A percentile compares a stretch with the other conserved stretches of the same genome.
Evolutionary conservation across 148 eudicot species (phyloP).

Genomic region (Fagopyrum homotropicum): DNA sequence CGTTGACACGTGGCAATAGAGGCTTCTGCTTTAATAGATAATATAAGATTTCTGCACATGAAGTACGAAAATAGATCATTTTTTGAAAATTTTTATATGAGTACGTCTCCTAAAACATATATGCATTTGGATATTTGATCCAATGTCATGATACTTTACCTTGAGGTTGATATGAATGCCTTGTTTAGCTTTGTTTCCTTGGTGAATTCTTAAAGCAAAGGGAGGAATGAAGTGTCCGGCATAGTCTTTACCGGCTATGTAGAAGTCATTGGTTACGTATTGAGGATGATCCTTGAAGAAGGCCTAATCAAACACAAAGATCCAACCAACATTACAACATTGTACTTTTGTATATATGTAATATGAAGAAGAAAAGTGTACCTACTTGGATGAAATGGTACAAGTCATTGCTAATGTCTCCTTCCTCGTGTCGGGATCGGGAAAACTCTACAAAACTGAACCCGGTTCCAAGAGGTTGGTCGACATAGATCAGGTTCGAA

Average conservation of each 20-base stretch:
- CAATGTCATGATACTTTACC: constrained; percentile 22
- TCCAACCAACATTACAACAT: not conserved
- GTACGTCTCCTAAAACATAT: too few relatives aligned
- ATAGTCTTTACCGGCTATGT: constrained; percentile 89
- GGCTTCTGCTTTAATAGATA: too few relatives aligned
- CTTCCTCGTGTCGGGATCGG: constrained; percentile 46
- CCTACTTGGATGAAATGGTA: constrained; percentile 81
- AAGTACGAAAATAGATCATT: too few relatives aligned
- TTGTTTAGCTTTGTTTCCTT: constrained; percentile 63
- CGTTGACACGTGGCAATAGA: too few relatives aligned
- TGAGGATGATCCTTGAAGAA: constrained; percentile 77
- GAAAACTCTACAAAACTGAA: constrained; percentile 46
- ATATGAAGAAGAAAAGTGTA: not conserved
- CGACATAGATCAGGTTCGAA: constrained; percentile 73
- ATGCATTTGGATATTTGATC: too few relatives aligned
- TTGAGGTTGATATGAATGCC: constrained; percentile 80
- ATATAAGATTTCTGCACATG: too few relatives aligned
- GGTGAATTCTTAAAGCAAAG: constrained; percentile 78
- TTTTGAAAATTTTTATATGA: too few relatives aligned
- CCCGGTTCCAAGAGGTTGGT: constrained; percentile 88
- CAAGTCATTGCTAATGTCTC: constrained; percentile 57
- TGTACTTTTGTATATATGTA: not conserved
- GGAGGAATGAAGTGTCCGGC: constrained; percentile 98
- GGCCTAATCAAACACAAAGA: constrained; percentile 18
- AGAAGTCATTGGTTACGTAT: constrained; percentile 62